Percentiles rank a stretch among this genome's conserved stretches.
Conservation (phyloP, 2,329 filamentous ascomycete genomes). For the Gaeumannomyces sp. region DNA sequence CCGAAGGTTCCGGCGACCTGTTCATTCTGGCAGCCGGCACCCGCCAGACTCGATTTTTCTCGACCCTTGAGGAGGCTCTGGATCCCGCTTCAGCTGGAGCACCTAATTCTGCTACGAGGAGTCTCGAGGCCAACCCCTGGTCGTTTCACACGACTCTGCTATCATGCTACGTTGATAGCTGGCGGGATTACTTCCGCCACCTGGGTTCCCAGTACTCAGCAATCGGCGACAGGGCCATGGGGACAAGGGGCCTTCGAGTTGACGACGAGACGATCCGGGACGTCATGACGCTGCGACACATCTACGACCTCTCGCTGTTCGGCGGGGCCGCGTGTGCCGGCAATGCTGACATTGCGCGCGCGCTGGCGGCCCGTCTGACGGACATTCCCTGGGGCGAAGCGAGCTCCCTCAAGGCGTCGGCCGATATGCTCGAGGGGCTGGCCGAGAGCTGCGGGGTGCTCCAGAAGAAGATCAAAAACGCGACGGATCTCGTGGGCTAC, state of each 20-base stretch:
- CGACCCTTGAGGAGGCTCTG: neutral
- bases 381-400: neutral
- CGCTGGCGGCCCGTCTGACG: neutral
- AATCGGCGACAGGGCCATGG: conserved; percentile 7
- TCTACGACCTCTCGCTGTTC: neutral
- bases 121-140: conserved; percentile 3
- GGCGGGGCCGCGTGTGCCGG: neutral
- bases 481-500: conserved; percentile 1
- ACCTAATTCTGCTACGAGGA: neutral
- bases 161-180: conserved; percentile 12
- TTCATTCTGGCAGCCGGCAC: conserved; percentile 13
- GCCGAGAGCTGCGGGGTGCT: neutral
- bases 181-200: conserved; percentile 13
- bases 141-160: conserved; percentile 12
- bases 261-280: conserved; percentile 11
- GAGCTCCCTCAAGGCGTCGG: neutral
- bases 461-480: conserved; percentile 4
- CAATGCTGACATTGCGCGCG: neutral
- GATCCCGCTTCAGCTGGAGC: neutral
- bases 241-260: neutral
- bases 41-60: conserved; percentile 9
- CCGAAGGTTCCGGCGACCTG: conserved; percentile 5
- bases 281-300: conserved; percentile 3
- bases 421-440: conserved; percentile 1
- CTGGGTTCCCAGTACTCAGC: conserved; percentile 10